Evolutionary conservation across 306 rosid species (phyloP), one percentile per base, ranked within the genome.

Genomic region (Cyamopsis tetragonoloba): DNA sequence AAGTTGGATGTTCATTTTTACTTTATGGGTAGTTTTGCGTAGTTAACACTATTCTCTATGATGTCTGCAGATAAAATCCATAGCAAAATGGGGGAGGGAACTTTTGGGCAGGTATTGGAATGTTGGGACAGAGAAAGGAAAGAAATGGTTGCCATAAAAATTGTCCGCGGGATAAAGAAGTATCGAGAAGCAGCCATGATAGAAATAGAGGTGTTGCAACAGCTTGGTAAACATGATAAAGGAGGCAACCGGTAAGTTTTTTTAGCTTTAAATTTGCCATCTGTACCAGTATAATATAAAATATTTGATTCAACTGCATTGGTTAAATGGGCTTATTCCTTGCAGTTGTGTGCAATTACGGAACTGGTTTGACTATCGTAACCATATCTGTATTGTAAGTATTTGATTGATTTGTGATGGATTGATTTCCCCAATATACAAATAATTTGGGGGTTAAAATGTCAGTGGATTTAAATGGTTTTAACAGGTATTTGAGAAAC

Each of bases 341-440:
- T 93, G 99, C 99, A 93, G 99, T 93, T 93, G 97, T 93, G 99
- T 93, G 82, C 99, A 93, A 93, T 74, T 93, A 84, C 87, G 96
- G 99, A 88, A 93, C 98, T 93, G 98, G 98, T 93, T 93, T 93
- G 98, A 93, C 96, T 92, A 86, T 92, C 98, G 97, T 88, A 93
- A 93, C 85, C 99, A 93, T 93, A 93, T 93, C 74, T 93, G 99
- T 93, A 90, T 93, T 88, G 99, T 93, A 93, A 93, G 99, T 93
- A 88, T 83, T 76, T 81, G 76, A 81, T 85, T 91, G 85, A 79
- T 88, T 87, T 86, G 85, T 81, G 79, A 85, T 88, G 96, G 92
- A 85, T 88, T 83, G 55, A 79, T 93, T 87, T 83, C 92, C 97
- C 95, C 96, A 75, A 72, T 77, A 79, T 56, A 79, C 78, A 34